Conservation (phyloP, 768 basidiomycete species). For the Suillus clintonianus region DNA sequence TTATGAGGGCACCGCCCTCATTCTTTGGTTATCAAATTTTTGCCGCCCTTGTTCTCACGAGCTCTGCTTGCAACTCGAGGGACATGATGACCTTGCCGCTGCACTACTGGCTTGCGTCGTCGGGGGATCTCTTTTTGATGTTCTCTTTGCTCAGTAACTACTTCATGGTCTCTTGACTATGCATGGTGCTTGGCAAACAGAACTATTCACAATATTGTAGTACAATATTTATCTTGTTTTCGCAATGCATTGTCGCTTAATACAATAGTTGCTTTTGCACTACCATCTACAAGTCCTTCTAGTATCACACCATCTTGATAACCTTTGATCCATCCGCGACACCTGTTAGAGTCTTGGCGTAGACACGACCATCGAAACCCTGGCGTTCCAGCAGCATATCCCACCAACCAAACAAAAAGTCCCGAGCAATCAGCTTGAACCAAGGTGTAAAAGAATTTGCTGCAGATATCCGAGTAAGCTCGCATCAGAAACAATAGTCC, state of each 20-base stretch:
- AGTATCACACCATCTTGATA: conserved; percentile 55
- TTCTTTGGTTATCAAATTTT: conserved; percentile 56
- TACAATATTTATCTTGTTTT: too few relatives aligned
- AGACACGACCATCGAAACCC: conserved; percentile 53
- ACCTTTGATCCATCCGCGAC: conserved; percentile 75
- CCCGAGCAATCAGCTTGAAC: conserved; percentile 98
- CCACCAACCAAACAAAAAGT: conserved; percentile 99
- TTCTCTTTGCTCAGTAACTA: neutral
- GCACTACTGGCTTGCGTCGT: conserved; percentile 57
- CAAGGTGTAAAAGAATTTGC: conserved; percentile 94
- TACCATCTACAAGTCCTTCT: neutral
- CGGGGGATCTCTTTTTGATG: conserved; percentile 44
- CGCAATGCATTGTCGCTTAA: too few relatives aligned
- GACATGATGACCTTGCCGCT: conserved; percentile 41
- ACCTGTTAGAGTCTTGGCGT: conserved; percentile 51
- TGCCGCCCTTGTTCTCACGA: conserved; percentile 46
- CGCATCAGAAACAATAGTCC: neutral
- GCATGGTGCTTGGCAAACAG: neutral
- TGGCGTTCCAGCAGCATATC: conserved; percentile 76
- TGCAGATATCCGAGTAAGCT: conserved; percentile 29
- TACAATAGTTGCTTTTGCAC: neutral
- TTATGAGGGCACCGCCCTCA: conserved; percentile 47
- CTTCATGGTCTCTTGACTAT: neutral
- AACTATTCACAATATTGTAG: neutral
- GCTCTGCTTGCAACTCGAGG: conserved; percentile 46